These are phyloP conservation scores for Prunus kanzakura DNA, from an alignment of 306 rosid species.

Conservation along the genomic window DNA sequence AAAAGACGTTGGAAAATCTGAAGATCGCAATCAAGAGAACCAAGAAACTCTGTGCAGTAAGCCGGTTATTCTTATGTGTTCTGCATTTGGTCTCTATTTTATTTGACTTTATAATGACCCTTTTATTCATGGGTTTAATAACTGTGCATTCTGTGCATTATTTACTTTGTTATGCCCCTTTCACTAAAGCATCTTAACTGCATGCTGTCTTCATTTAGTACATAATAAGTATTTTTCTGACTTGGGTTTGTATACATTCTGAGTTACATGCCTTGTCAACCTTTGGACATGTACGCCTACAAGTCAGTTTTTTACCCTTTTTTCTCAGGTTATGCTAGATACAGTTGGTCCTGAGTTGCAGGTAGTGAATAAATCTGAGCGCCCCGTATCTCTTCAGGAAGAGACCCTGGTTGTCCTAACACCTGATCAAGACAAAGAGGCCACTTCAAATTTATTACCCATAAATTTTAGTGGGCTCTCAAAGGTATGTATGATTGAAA, in stretches of 20 bases:
- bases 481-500: constrained; percentile 44
- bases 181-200: neutral
- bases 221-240: neutral
- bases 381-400: constrained; percentile 62
- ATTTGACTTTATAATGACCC: neutral
- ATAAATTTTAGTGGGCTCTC: constrained; percentile 72
- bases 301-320: constrained; percentile 8
- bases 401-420: constrained; percentile 67
- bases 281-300: constrained; percentile 1
- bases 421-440: constrained; percentile 69
- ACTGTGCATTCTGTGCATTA: neutral
- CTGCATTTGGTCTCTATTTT: constrained; percentile 1
- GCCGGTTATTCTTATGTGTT: constrained; percentile 3
- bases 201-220: too few relatives aligned
- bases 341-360: constrained; percentile 87
- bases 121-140: neutral
- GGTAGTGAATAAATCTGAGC: constrained; percentile 64
- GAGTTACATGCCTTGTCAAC: constrained; percentile 13
- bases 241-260: constrained; percentile 2
- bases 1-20: constrained; percentile 75
- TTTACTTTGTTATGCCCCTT: neutral
- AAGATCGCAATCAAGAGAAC: constrained; percentile 56
- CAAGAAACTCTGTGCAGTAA: constrained; percentile 78
- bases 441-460: constrained; percentile 71
- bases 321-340: constrained; percentile 83